These are phyloP conservation scores for Cadophora gregata DNA, from an alignment of 2,329 filamentous ascomycete species.

Conservation along the genomic window DNA sequence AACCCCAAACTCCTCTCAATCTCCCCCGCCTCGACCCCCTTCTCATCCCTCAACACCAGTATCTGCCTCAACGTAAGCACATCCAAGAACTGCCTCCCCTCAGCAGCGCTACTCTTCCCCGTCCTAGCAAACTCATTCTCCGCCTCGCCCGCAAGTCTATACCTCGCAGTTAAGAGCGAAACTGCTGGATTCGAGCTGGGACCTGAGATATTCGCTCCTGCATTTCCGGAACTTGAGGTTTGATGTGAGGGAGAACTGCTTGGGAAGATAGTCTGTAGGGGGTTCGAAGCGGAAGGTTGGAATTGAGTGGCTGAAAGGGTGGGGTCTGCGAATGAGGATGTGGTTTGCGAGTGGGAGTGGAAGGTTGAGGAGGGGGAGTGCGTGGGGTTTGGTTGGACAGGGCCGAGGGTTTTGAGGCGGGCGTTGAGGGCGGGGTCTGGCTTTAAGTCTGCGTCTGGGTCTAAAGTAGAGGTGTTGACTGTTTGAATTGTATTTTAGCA, in stretches of 20 bases:
- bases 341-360: slow-evolving; percentile 18
- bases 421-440: slow-evolving; percentile 33
- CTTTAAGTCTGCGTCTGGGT: slow-evolving; percentile 25
- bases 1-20: slow-evolving; percentile 51
- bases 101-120: slow-evolving; percentile 43
- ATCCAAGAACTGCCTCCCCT: slow-evolving; percentile 54
- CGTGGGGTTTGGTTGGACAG: slow-evolving; percentile 41
- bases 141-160: slow-evolving; percentile 65
- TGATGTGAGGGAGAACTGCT: background rate
- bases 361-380: slow-evolving; percentile 41
- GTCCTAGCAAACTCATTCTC: slow-evolving; percentile 58
- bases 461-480: background rate
- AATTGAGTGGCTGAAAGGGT: slow-evolving; percentile 26
- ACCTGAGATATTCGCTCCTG: too few species aligned
- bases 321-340: slow-evolving; percentile 20
- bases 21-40: slow-evolving; percentile 30
- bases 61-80: slow-evolving; percentile 55
- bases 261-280: slow-evolving; percentile 38
- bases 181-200: slow-evolving; percentile 38
- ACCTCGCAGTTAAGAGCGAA: slow-evolving; percentile 48
- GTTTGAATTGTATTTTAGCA: background rate
- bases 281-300: slow-evolving; percentile 34
- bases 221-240: background rate
- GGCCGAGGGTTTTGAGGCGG: slow-evolving; percentile 39
- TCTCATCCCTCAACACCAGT: slow-evolving; percentile 52